These are phyloP conservation scores for Rhizophagus clarus DNA, from an alignment of 192 early-diverging fungal genomes.

Conservation along the genomic window DNA sequence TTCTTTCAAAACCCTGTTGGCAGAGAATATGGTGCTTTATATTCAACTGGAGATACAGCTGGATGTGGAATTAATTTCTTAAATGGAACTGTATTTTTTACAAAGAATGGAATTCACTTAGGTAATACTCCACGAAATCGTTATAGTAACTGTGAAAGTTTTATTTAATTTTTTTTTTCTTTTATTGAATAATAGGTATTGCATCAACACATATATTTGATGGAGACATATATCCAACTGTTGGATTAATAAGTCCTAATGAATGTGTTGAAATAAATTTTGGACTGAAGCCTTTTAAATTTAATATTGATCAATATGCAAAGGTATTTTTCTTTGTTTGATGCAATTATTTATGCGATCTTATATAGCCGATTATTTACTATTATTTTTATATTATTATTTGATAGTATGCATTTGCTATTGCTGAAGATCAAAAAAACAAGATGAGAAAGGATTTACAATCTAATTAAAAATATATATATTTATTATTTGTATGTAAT, in stretches of 20 bases:
- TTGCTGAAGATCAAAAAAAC: not conserved
- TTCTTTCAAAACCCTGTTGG: constrained; percentile 58
- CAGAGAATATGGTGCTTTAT: constrained; percentile 82
- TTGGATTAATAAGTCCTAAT: constrained; percentile 71
- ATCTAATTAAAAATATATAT: not conserved
- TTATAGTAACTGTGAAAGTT: not conserved
- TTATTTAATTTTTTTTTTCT: not conserved
- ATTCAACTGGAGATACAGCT: constrained; percentile 85
- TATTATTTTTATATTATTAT: not conserved
- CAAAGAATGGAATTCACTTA: constrained; percentile 87
- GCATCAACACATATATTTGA: constrained; percentile 40
- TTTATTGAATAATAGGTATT: constrained; percentile 29
- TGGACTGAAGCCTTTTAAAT: constrained; percentile 68
- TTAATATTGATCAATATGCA: constrained; percentile 70
- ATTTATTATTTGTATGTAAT: too few relatives aligned
- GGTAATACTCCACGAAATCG: constrained; percentile 36
- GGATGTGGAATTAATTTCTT: constrained; percentile 92
- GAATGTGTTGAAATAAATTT: constrained; percentile 79
- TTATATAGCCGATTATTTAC: not conserved
- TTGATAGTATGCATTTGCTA: not conserved
- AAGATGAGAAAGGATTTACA: not conserved
- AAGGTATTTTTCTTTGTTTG: constrained; percentile 38
- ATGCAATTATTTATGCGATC: not conserved
- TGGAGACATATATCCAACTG: constrained; percentile 62
- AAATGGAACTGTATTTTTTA: constrained; percentile 77